Conservation (phyloP, 106 monocot species). For the Dioscorea zingiberensis region DNA sequence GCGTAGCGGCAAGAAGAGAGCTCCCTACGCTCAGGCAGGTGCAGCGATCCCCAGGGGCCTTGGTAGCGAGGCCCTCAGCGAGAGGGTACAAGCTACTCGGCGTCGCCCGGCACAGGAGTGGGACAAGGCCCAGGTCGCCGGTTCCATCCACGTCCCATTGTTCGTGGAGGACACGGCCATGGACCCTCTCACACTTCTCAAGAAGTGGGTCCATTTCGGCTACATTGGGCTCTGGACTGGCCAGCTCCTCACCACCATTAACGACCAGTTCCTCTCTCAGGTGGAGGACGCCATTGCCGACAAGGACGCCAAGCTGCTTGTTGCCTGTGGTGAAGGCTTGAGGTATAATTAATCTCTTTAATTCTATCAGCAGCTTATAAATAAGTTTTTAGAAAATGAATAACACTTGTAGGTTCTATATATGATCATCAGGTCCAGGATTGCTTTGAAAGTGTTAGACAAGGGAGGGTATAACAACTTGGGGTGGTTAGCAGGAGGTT, state of each 20-base stretch:
- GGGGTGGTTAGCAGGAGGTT: constrained; percentile 85
- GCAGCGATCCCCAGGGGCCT: constrained; percentile 33
- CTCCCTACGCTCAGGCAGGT: constrained; percentile 46
- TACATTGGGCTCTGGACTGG: constrained; percentile 91
- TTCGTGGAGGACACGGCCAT: constrained; percentile 69
- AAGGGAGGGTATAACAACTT: constrained; percentile 73
- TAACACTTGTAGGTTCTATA: too few species aligned
- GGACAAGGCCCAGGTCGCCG: constrained; percentile 56
- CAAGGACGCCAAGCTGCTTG: constrained; percentile 74
- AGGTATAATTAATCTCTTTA: too few species aligned
- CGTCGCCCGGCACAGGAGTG: constrained; percentile 80
- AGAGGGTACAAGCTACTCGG: constrained; percentile 69
- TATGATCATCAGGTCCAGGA: constrained; percentile 44
- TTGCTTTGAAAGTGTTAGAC: constrained; percentile 56
- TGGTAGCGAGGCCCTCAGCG: constrained; percentile 26
- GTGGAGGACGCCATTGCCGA: constrained; percentile 34
- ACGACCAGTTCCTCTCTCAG: constrained; percentile 49
- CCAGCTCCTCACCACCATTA: constrained; percentile 63
- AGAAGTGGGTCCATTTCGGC: constrained; percentile 91
- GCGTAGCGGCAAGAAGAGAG: constrained; percentile 4
- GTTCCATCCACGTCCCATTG: constrained; percentile 71
- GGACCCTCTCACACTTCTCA: constrained; percentile 61
- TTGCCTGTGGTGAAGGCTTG: constrained; percentile 90
- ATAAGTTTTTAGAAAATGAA: too few species aligned
- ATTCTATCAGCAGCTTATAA: background rate